Evolutionary conservation across 805 yeast genomes (phyloP).

Genomic region (Metschnikowia dekortorum): DNA sequence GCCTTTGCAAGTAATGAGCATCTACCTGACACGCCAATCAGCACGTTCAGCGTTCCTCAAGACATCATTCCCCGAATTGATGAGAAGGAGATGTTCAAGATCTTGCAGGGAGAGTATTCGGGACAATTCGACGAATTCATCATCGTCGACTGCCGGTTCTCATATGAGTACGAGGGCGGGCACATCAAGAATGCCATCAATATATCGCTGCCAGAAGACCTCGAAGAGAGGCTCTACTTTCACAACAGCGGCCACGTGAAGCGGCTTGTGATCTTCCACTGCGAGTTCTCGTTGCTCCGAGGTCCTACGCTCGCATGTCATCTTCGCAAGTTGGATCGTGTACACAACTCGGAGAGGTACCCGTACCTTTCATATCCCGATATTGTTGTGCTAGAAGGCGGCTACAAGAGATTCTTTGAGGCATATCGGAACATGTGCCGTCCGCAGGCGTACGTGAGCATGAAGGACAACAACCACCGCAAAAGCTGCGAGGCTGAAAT

Average conservation of each 20-base stretch:
- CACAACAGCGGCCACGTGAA: constrained; percentile 19
- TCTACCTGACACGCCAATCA: constrained; percentile 25
- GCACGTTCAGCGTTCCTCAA: constrained; percentile 31
- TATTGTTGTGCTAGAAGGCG: constrained; percentile 83
- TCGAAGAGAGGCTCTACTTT: constrained; percentile 54
- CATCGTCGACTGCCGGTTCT: constrained; percentile 86
- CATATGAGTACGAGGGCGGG: constrained; percentile 89
- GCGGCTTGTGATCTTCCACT: constrained; percentile 75
- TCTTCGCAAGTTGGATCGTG: constrained; percentile 78
- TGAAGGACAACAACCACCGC: constrained; percentile 50
- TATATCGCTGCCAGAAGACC: constrained; percentile 61
- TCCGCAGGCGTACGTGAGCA: constrained; percentile 79
- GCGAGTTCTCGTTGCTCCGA: constrained; percentile 88
- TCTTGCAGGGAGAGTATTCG: constrained; percentile 50
- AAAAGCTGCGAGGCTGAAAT: constrained; percentile 42
- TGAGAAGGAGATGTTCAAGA: constrained; percentile 51
- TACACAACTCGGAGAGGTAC: constrained; percentile 64
- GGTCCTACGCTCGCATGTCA: constrained; percentile 94
- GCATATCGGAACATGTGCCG: constrained; percentile 53
- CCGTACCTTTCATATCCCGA: constrained; percentile 87
- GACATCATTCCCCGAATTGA: constrained; percentile 71
- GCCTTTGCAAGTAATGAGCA: constrained; percentile 26
- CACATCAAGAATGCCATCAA: constrained; percentile 84
- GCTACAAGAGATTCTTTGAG: constrained; percentile 76
- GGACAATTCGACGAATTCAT: constrained; percentile 51